A percentile compares a stretch with the other conserved stretches of the same genome.
Evolutionary conservation across 2,329 filamentous ascomycete genomes (phyloP).

Genomic region (Tolypocladium nubicola): DNA sequence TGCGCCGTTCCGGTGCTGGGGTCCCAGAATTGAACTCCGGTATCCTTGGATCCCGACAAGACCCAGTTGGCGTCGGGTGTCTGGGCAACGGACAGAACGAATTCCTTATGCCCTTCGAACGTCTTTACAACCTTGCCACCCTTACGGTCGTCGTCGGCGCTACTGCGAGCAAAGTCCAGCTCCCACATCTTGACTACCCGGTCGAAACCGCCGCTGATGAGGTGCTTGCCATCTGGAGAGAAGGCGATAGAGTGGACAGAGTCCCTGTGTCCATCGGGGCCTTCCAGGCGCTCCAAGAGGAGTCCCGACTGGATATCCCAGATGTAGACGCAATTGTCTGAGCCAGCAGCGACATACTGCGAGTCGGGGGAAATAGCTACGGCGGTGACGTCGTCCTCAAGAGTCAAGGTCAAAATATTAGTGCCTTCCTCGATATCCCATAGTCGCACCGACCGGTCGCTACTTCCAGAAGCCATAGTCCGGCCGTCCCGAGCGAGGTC

Average conservation of each 20-base stretch:
- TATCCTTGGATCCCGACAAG: conserved; percentile 92
- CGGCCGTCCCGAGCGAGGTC: conserved; percentile 91
- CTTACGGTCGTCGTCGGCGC: conserved; percentile 58
- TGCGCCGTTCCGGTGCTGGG: conserved; percentile 85
- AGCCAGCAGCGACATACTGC: conserved; percentile 87
- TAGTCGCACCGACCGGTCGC: conserved; percentile 88
- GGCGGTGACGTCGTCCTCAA: conserved; percentile 95
- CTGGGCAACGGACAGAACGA: conserved; percentile 88
- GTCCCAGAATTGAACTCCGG: conserved; percentile 98
- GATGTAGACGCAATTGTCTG: conserved; percentile 94
- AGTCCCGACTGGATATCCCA: conserved; percentile 87
- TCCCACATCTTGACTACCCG: conserved; percentile 99
- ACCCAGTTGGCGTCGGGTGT: conserved; percentile 94
- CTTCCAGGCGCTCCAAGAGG: conserved; percentile 83
- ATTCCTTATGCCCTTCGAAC: conserved; percentile 96
- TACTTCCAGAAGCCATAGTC: conserved; percentile 89
- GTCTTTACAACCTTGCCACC: conserved; percentile 91
- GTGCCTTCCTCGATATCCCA: conserved; percentile 88
- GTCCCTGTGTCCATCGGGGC: conserved; percentile 89
- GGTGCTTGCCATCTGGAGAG: conserved; percentile 81
- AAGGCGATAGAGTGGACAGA: conserved; percentile 96
- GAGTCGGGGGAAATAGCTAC: conserved; percentile 95
- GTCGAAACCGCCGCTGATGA: conserved; percentile 89
- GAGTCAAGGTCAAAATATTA: conserved; percentile 75
- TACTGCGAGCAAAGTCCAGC: conserved; percentile 61